A percentile compares a stretch with the other conserved stretches of the same genome.
phyloP scores from a whole-genome alignment of 805 yeast species.

The Pichia nakasei region DNA sequence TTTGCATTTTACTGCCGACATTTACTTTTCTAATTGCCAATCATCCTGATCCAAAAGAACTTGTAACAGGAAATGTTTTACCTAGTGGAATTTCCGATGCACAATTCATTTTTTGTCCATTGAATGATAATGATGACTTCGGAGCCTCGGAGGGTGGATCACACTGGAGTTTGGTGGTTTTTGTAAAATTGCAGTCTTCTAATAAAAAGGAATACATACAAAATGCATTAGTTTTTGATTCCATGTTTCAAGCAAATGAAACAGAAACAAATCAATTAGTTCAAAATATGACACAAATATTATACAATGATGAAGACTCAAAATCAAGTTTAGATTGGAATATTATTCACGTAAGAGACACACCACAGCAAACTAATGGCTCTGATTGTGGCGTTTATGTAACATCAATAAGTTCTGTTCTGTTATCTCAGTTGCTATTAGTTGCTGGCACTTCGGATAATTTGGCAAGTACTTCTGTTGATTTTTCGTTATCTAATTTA shows the following conservation, averaged over 20 bases:
- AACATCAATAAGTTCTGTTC: slow-evolving; percentile 29
- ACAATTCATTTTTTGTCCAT: slow-evolving; percentile 53
- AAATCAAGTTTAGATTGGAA: slow-evolving; percentile 3
- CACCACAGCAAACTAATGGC: slow-evolving; percentile 57
- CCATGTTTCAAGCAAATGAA: slow-evolving; percentile 39
- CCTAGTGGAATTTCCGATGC: slow-evolving; percentile 35
- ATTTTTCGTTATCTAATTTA: slow-evolving; percentile 27
- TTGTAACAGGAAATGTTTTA: slow-evolving; percentile 30
- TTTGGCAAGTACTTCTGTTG: slow-evolving; percentile 5
- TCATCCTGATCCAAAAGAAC: slow-evolving; percentile 33
- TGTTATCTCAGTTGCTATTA: slow-evolving; percentile 26
- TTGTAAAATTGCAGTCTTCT: slow-evolving; percentile 13
- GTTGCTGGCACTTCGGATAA: slow-evolving; percentile 14
- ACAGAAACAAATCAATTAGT: slow-evolving; percentile 27
- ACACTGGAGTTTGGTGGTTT: slow-evolving; percentile 66
- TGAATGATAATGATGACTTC: slow-evolving; percentile 56
- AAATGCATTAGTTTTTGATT: slow-evolving; percentile 50
- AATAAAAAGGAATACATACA: slow-evolving; percentile 32
- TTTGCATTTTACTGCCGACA: slow-evolving; percentile 46
- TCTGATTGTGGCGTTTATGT: slow-evolving; percentile 56
- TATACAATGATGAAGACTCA: slow-evolving; percentile 15
- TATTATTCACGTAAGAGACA: slow-evolving; percentile 3
- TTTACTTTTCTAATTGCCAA: slow-evolving; percentile 54
- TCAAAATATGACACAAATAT: slow-evolving; percentile 23
- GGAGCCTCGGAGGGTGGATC: slow-evolving; percentile 47